Evolutionary conservation across 140 eudicot species (phyloP), one percentile per base, ranked within the genome.

Genomic region (Stevia rebaudiana): DNA sequence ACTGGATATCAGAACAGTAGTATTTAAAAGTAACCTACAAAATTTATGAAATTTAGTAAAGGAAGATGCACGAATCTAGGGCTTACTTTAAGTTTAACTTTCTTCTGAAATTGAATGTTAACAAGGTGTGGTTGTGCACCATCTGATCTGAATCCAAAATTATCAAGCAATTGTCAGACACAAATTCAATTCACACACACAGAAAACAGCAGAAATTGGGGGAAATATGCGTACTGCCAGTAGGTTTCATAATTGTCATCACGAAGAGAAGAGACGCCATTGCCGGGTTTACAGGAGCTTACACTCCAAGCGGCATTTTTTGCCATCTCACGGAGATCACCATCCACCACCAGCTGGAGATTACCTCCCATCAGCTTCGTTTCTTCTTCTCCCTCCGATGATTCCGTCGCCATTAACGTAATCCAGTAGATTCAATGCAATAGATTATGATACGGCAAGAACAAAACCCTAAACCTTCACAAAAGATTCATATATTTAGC

Each of bases 111-210:
- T 48, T 92, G 98, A 79, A 92, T 85, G 69, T 88, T 92, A 13
- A 92, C 96, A 43, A 88, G 81, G 69, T 88, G 96, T 0, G 98
- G 98, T 68, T 92, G 98, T 3, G 95, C 95, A 19, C 97, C 98
- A 76, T 88, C 96, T 16, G 97, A 92, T 59, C 98, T 91, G 62
- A 50, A 81, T 16, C 55, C 39, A 42, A 31, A 69, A 54, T 36
- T 11, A 47, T 36, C 60, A 62, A 51, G 62, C 49, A 50, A 28
- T 30, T 48, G 48, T 61, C 36, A 59, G 28, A 44, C 60, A 56
- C 40, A 61, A 21, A 24, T 65, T 52, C 28, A 71, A 16, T n/a
- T n/a, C 4, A 36, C 42, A 57, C 15, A 49, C 47, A 28, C 15
- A 28, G 24, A n/a, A 56, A 37, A 0, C 18, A 11, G 11, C 4